phyloP scores from a whole-genome alignment of 768 basidiomycete species.

The Nidularia sp. region DNA sequence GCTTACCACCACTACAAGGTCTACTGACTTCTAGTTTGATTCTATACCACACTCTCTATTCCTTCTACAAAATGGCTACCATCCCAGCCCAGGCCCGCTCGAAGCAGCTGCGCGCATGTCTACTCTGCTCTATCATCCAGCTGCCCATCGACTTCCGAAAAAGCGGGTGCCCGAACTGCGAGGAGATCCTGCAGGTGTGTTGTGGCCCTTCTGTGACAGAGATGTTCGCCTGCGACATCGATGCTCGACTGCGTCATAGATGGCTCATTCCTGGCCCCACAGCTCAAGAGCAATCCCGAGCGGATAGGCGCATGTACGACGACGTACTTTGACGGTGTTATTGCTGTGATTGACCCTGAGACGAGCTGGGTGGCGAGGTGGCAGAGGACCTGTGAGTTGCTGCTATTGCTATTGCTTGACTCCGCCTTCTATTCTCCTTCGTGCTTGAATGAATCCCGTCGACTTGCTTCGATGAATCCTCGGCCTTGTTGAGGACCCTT shows the following conservation, averaged over 20 bases:
- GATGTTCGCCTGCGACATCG: too few species aligned
- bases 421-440: too few species aligned
- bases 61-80: constrained; percentile 14
- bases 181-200: constrained; percentile 86
- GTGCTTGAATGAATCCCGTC: too few species aligned
- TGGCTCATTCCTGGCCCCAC: constrained; percentile 1
- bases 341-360: constrained; percentile 82
- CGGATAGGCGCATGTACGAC: constrained; percentile 86
- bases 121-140: constrained; percentile 91
- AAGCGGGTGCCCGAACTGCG: constrained; percentile 94
- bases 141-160: constrained; percentile 78
- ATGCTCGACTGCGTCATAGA: background rate
- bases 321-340: constrained; percentile 87
- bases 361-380: constrained; percentile 94
- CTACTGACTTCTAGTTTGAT: too few species aligned
- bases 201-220: too few species aligned
- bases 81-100: constrained; percentile 61
- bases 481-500: too few species aligned
- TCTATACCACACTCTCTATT: too few species aligned
- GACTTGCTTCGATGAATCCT: constrained; percentile 1
- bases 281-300: constrained; percentile 90
- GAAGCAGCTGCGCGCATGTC: constrained; percentile 82
- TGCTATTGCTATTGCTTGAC: too few species aligned
- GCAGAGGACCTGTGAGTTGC: constrained; percentile 82
- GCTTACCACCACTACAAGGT: too few species aligned